A percentile compares a stretch with the other conserved stretches of the same genome.
phyloP scores from a whole-genome alignment of 1,284 basidiomycete species.

The Ganoderma sp. region DNA sequence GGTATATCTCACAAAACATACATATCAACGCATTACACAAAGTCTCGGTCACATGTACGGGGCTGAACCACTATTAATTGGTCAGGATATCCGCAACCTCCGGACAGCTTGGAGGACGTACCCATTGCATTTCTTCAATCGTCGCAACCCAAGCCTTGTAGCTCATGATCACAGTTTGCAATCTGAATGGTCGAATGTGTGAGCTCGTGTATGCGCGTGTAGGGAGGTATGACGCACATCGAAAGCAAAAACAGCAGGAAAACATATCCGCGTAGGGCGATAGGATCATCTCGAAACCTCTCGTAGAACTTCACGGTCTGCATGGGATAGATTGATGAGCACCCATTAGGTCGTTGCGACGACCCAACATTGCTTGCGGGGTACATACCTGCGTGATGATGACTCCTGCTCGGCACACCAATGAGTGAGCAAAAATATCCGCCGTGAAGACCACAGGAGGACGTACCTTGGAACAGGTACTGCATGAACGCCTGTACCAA shows the following conservation, averaged over 20 bases:
- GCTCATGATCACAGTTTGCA: constrained; percentile 54
- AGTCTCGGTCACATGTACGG: constrained; percentile 50
- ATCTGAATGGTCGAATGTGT: constrained; percentile 35
- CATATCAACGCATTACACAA: constrained; percentile 55
- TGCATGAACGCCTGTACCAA: constrained; percentile 35
- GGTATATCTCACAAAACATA: constrained; percentile 52
- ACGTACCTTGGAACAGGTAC: constrained; percentile 35
- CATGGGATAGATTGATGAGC: constrained; percentile 27
- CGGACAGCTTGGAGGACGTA: constrained; percentile 30
- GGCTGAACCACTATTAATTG: constrained; percentile 44
- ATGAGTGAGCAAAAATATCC: neutral
- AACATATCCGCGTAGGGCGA: constrained; percentile 50
- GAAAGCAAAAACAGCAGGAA: constrained; percentile 47
- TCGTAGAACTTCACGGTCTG: constrained; percentile 54
- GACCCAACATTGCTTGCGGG: neutral
- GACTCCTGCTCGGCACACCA: constrained; percentile 42
- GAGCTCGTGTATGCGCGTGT: too few relatives aligned
- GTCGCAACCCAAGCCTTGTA: constrained; percentile 56
- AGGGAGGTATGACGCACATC: constrained; percentile 43
- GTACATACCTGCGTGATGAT: constrained; percentile 44
- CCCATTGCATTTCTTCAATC: constrained; percentile 48
- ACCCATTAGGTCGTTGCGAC: neutral
- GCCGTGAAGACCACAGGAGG: neutral
- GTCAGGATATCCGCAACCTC: neutral
- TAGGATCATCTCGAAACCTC: constrained; percentile 50